Evolutionary conservation across 164 flowering plant species (phyloP).

Genomic region (Platanus orientalis): DNA sequence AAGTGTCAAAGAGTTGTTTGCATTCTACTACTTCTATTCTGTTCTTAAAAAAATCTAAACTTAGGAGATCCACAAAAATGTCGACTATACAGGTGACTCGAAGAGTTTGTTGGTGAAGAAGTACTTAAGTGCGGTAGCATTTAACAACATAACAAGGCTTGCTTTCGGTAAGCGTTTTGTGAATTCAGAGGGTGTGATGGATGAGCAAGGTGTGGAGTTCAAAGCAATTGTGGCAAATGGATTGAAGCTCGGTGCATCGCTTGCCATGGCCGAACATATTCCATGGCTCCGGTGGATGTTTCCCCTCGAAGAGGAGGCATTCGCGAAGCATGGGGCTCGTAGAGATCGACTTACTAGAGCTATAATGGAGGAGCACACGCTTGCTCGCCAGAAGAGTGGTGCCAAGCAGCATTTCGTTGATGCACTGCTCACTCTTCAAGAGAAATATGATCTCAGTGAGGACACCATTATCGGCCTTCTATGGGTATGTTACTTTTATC

Average conservation of each 20-base stretch:
- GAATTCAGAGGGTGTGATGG: slow-evolving; percentile 39
- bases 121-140: slow-evolving; percentile 42
- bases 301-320: slow-evolving; percentile 37
- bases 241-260: slow-evolving; percentile 35
- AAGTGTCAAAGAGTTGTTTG: too few species aligned
- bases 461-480: slow-evolving; percentile 53
- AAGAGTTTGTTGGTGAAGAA: slow-evolving; percentile 37
- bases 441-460: slow-evolving; percentile 47
- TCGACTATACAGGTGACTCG: too few species aligned
- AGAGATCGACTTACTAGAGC: too few species aligned
- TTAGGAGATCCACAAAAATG: too few species aligned
- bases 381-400: slow-evolving; percentile 32
- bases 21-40: too few species aligned
- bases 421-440: slow-evolving; percentile 49
- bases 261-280: slow-evolving; percentile 44
- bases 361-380: slow-evolving; percentile 58
- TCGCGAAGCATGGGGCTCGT: slow-evolving; percentile 34
- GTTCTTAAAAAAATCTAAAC: too few species aligned
- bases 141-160: slow-evolving; percentile 55
- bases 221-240: slow-evolving; percentile 39
- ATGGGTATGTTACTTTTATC: slow-evolving; percentile 51
- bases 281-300: slow-evolving; percentile 51
- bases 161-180: slow-evolving; percentile 51
- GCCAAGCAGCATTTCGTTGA: slow-evolving; percentile 58
- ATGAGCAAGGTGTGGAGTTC: slow-evolving; percentile 46